A percentile compares a stretch with the other conserved stretches of the same genome.
Evolutionary conservation across 1,284 basidiomycete genomes (phyloP).

Genomic region (Trametes polyzona): DNA sequence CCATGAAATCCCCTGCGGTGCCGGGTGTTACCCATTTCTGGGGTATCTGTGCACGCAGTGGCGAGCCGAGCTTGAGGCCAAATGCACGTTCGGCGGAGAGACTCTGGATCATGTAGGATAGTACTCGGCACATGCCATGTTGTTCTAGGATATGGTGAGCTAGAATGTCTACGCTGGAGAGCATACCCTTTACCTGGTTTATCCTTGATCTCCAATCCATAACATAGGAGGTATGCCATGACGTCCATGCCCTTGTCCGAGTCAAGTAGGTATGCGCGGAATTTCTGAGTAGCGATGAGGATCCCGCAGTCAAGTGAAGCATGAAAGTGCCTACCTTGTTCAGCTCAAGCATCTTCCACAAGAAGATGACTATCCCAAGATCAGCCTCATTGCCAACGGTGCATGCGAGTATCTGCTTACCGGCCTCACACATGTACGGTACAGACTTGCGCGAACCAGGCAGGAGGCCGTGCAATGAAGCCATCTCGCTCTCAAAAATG

Average conservation of each 20-base stretch:
- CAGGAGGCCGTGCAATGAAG: slow-evolving; percentile 72
- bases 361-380: slow-evolving; percentile 65
- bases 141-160: slow-evolving; percentile 60
- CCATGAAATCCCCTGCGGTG: slow-evolving; percentile 84
- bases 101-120: slow-evolving; percentile 92
- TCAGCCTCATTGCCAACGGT: slow-evolving; percentile 5
- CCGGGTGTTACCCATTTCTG: slow-evolving; percentile 77
- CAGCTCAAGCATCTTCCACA: slow-evolving; percentile 90
- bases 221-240: slow-evolving; percentile 77
- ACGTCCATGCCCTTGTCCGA: slow-evolving; percentile 80
- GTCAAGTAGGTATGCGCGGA: slow-evolving; percentile 78
- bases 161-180: background rate
- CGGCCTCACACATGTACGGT: slow-evolving; percentile 80
- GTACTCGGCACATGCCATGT: slow-evolving; percentile 86
- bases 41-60: slow-evolving; percentile 67
- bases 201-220: slow-evolving; percentile 85
- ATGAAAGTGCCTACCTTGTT: slow-evolving; percentile 69
- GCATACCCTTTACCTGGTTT: slow-evolving; percentile 72
- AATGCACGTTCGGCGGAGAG: slow-evolving; percentile 85
- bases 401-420: slow-evolving; percentile 47
- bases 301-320: background rate
- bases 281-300: slow-evolving; percentile 61
- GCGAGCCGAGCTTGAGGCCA: slow-evolving; percentile 64
- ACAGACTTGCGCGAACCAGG: slow-evolving; percentile 83
- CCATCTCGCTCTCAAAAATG: slow-evolving; percentile 77